A percentile compares a stretch with the other conserved stretches of the same genome.
Conservation (phyloP, 208 protist genomes). For the Acanthamoeba lenticulata region DNA sequence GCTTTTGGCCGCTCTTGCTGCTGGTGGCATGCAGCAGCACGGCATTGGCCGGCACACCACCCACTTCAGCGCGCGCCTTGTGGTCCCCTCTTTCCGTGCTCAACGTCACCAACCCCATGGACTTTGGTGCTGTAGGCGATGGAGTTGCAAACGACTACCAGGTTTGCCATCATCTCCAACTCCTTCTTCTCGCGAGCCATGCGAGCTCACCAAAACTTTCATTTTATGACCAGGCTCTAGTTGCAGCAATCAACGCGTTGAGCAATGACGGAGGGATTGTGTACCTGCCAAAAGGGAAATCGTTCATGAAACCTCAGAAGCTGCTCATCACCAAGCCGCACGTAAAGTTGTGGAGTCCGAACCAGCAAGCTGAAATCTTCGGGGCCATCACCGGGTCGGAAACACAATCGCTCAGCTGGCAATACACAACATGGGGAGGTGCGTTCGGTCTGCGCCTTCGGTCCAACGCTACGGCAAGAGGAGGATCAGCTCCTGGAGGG, state of each 20-base stretch:
- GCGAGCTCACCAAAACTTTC: neutral
- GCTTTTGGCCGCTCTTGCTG: too few relatives aligned
- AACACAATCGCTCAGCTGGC: neutral
- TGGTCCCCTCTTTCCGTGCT: neutral
- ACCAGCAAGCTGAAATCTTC: neutral
- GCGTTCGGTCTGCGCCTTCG: neutral
- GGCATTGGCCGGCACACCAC: too few relatives aligned
- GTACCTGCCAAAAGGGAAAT: neutral
- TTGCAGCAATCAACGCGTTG: neutral
- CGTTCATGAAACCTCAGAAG: neutral
- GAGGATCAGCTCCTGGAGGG: neutral
- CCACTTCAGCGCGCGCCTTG: too few relatives aligned
- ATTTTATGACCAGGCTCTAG: neutral
- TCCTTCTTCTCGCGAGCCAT: neutral
- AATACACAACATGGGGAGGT: neutral
- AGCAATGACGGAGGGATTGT: neutral
- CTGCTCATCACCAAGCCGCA: neutral
- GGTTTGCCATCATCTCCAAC: neutral
- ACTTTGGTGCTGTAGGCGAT: neutral
- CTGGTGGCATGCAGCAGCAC: too few relatives aligned
- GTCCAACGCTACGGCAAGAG: neutral
- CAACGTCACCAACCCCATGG: neutral
- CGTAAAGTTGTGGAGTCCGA: neutral
- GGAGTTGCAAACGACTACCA: neutral
- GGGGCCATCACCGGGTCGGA: neutral